Base-by-base conservation (phyloP, 306 rosid species). In the Castanopsis chinensis region DNA sequence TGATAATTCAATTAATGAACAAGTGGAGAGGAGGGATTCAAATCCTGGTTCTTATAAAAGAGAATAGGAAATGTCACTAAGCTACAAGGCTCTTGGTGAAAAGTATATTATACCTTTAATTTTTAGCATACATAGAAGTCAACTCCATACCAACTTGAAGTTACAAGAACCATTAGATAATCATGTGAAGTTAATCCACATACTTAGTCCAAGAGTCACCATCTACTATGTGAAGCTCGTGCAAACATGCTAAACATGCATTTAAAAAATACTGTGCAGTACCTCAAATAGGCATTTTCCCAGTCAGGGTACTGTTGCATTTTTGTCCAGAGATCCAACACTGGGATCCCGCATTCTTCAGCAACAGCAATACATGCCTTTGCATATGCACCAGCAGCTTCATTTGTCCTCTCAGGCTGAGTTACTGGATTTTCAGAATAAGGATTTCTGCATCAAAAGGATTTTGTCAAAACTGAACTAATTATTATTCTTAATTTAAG, bases 361-460 rank as follows among this genome's bases (percentile, higher is more conserved):
- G 93, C 98, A 52, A 85, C 88, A 68, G 86, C 67, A 79, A 82
- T 53, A 85, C 98, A 93, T 76, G 89, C 92, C 80, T 71, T 77
- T 61, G 95, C 90, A 86, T 90, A 91, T 72, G 86, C 90, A 72
- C 95, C 93, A 57, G 98, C 97, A 61, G 91, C 92, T 58, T 86
- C 86, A 68, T 93, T 93, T 71, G 98, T 93, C 89, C 97, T 91
- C 92, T 93, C 98, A 19, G 98, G 90, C 83, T 82, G 84, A 63
- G 87, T 89, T 19, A 52, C 52, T 57, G 92, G 91, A 82, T 91
- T 93, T 37, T 87, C 84, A 4, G 79, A 64, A 63, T 77, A 93
- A 12, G 98, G 92, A 71, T 80, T 8, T 52, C 95, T 93, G 84
- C 73, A 79, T n/a, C 41, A 18, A 53, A 20, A 37, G 9, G 17